Conservation (phyloP, 2,329 filamentous ascomycete species). For the Dendrostoma leiphaemia region DNA sequence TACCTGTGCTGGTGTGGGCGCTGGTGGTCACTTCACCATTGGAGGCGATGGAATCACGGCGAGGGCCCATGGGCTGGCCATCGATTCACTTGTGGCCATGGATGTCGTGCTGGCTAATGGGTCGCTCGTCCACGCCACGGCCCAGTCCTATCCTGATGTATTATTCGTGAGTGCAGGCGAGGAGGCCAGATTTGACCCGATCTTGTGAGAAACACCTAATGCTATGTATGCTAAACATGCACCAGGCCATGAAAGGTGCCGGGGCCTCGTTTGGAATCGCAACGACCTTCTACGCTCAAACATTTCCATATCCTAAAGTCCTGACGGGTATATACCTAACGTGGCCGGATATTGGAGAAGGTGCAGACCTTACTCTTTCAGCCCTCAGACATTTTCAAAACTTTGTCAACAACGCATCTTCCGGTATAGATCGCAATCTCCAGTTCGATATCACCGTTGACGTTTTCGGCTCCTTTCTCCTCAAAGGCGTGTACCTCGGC, state of each 20-base stretch:
- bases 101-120: slow-evolving; percentile 42
- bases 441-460: slow-evolving; percentile 27
- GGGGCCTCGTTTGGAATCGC: slow-evolving; percentile 39
- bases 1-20: slow-evolving; percentile 43
- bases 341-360: slow-evolving; percentile 18
- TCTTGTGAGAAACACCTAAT: background rate
- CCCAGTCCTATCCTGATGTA: slow-evolving; percentile 22
- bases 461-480: slow-evolving; percentile 22
- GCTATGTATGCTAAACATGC: background rate
- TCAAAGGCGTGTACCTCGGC: slow-evolving; percentile 34
- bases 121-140: slow-evolving; percentile 17
- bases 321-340: slow-evolving; percentile 35
- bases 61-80: slow-evolving; percentile 47
- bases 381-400: slow-evolving; percentile 27
- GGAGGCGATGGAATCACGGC: slow-evolving; percentile 43
- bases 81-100: slow-evolving; percentile 48
- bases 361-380: slow-evolving; percentile 19
- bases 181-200: too few species aligned
- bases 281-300: slow-evolving; percentile 33
- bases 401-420: slow-evolving; percentile 30
- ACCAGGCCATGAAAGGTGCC: slow-evolving; percentile 38
- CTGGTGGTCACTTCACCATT: slow-evolving; percentile 45
- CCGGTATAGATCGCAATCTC: slow-evolving; percentile 28
- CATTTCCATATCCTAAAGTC: slow-evolving; percentile 26
- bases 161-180: slow-evolving; percentile 29